Evolutionary conservation across 2,329 filamentous ascomycete genomes (phyloP).

Genomic region (Verticillium alfalfae): DNA sequence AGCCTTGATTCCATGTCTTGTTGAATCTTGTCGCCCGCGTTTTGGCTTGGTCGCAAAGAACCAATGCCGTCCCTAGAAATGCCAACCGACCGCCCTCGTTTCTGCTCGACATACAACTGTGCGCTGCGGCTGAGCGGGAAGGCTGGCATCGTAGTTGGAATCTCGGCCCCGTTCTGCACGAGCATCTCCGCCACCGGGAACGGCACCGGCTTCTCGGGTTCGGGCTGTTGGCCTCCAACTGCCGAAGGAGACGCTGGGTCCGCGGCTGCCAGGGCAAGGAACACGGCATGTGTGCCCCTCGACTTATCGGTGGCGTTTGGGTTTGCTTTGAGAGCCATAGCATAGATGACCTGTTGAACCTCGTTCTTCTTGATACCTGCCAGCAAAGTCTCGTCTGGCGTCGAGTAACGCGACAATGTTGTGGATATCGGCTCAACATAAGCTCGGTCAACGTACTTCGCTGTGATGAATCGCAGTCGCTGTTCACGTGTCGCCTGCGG

Average conservation of each 20-base stretch:
- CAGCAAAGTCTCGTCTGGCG: conserved; percentile 80
- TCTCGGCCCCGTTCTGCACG: conserved; percentile 87
- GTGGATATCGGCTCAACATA: conserved; percentile 76
- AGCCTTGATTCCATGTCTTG: conserved; percentile 63
- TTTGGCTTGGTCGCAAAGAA: conserved; percentile 47
- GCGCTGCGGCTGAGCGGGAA: conserved; percentile 80
- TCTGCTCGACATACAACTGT: conserved; percentile 80
- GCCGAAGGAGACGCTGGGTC: conserved; percentile 76
- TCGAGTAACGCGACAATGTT: conserved; percentile 69
- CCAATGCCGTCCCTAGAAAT: conserved; percentile 53
- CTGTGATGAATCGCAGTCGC: conserved; percentile 87
- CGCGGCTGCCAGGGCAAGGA: conserved; percentile 84
- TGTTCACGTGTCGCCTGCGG: conserved; percentile 82
- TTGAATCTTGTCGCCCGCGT: conserved; percentile 42
- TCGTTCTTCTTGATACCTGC: conserved; percentile 96
- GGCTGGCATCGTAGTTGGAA: conserved; percentile 68
- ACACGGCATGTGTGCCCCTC: conserved; percentile 81
- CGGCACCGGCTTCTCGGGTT: conserved; percentile 51
- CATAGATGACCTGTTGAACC: conserved; percentile 87
- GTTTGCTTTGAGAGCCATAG: conserved; percentile 78
- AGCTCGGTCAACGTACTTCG: conserved; percentile 82
- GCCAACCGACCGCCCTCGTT: conserved; percentile 43
- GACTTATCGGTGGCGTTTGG: conserved; percentile 84
- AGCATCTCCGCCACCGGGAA: conserved; percentile 90
- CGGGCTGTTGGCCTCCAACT: conserved; percentile 29